A percentile compares a stretch with the other conserved stretches of the same genome.
Conservation (phyloP, 2,329 filamentous ascomycete species). For the Aureobasidium sp. region DNA sequence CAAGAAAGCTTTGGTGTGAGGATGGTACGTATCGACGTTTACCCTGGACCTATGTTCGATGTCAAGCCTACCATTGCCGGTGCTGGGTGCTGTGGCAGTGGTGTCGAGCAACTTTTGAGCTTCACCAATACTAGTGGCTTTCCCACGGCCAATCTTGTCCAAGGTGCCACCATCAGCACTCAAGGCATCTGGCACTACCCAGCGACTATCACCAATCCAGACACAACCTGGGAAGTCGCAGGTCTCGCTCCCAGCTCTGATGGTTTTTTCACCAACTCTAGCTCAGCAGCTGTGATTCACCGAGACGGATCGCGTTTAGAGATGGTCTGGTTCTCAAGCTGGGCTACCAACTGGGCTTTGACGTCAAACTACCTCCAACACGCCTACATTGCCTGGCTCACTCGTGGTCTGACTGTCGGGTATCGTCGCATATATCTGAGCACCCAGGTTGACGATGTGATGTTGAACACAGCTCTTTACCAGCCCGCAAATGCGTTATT, state of each 20-base stretch:
- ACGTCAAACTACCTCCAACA: conserved; percentile 55
- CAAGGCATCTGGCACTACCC: conserved; percentile 53
- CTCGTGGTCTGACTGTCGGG: conserved; percentile 50
- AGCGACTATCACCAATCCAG: conserved; percentile 47
- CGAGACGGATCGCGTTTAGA: conserved; percentile 51
- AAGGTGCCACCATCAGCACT: conserved; percentile 40
- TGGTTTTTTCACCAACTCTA: conserved; percentile 32
- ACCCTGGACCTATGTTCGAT: conserved; percentile 44
- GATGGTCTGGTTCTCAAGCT: conserved; percentile 55
- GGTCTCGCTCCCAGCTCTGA: conserved; percentile 40
- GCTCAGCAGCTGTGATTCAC: conserved; percentile 54
- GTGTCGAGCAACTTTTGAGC: conserved; percentile 46
- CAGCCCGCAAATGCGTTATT: conserved; percentile 42
- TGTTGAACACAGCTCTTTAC: conserved; percentile 41
- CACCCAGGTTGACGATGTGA: conserved; percentile 58
- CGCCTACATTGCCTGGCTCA: conserved; percentile 56
- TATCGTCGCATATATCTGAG: conserved; percentile 48
- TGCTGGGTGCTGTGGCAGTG: conserved; percentile 42
- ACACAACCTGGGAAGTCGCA: conserved; percentile 49
- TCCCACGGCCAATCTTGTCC: conserved; percentile 46
- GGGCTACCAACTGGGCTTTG: conserved; percentile 45
- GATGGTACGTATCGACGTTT: conserved; percentile 55
- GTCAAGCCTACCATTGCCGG: conserved; percentile 27
- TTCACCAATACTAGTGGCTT: conserved; percentile 50
- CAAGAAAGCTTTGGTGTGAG: conserved; percentile 52